Conservation (phyloP, 805 yeast species). For the Teunomyces atbi region DNA sequence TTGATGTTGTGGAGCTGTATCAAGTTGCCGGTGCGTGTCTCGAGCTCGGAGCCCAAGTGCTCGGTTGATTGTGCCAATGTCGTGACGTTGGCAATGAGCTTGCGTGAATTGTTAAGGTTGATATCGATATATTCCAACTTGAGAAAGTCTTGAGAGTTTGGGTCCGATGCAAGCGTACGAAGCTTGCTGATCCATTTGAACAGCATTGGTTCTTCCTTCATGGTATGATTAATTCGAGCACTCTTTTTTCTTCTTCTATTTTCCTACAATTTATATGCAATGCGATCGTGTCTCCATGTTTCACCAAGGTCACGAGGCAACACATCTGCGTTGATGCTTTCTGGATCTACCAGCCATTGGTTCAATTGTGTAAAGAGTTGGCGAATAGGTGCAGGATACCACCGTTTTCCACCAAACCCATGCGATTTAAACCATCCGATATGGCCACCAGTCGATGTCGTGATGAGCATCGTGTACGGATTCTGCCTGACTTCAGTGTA, state of each 20-base stretch:
- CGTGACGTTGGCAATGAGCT: slow-evolving; percentile 23
- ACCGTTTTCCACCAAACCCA: slow-evolving; percentile 24
- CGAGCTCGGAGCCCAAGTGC: slow-evolving; percentile 6
- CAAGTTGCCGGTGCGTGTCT: slow-evolving; percentile 16
- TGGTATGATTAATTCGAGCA: too few species aligned
- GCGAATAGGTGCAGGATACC: slow-evolving; percentile 41
- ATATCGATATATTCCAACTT: slow-evolving; percentile 37
- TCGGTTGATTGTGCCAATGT: slow-evolving; percentile 11
- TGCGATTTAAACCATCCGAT: slow-evolving; percentile 46
- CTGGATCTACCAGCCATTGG: slow-evolving; percentile 21
- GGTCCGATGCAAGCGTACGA: slow-evolving; percentile 34
- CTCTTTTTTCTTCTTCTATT: neutral
- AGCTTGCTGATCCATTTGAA: slow-evolving; percentile 23
- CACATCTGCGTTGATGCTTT: slow-evolving; percentile 11
- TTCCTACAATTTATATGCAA: slow-evolving; percentile 10
- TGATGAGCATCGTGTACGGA: slow-evolving; percentile 56
- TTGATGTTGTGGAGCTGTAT: slow-evolving; percentile 17
- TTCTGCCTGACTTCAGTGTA: slow-evolving; percentile 46
- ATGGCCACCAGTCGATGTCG: slow-evolving; percentile 72
- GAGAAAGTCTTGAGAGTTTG: slow-evolving; percentile 30
- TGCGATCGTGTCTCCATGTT: slow-evolving; percentile 36
- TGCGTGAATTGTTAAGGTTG: slow-evolving; percentile 37
- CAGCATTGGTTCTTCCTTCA: neutral
- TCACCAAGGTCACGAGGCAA: slow-evolving; percentile 30
- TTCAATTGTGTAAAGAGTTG: slow-evolving; percentile 32